Evolutionary conservation across 2,329 filamentous ascomycete species (phyloP).

Genomic region (Ilyonectria sp.): DNA sequence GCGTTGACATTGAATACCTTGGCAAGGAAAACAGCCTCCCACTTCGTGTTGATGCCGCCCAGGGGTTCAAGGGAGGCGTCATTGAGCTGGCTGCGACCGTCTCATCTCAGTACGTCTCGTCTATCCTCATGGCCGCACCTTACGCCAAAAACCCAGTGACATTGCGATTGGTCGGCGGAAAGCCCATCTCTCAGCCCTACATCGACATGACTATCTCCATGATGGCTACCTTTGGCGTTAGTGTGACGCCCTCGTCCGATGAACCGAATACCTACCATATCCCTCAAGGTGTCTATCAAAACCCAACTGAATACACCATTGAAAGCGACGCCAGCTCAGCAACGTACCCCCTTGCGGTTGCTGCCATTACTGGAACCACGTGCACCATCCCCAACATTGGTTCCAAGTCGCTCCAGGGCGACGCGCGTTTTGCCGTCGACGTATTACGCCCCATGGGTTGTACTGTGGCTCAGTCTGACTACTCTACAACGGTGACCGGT

Average conservation of each 20-base stretch:
- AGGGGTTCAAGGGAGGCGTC: constrained; percentile 86
- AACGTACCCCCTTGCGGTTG: constrained; percentile 94
- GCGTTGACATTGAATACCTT: constrained; percentile 88
- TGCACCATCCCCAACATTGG: constrained; percentile 98
- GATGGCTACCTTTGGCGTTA: constrained; percentile 93
- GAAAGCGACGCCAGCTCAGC: constrained; percentile 99
- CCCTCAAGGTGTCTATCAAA: constrained; percentile 85
- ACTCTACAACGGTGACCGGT: constrained; percentile 93
- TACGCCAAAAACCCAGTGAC: constrained; percentile 97
- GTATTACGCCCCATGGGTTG: constrained; percentile 96
- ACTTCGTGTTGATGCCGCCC: constrained; percentile 84
- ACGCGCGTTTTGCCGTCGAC: constrained; percentile 93
- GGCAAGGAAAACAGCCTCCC: constrained; percentile 89
- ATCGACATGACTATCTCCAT: constrained; percentile 99
- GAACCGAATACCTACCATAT: constrained; percentile 96
- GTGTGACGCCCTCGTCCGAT: constrained; percentile 81
- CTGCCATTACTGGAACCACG: constrained; percentile 94
- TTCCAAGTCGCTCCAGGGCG: constrained; percentile 90
- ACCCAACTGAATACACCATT: constrained; percentile 88
- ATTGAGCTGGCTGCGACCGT: constrained; percentile 96
- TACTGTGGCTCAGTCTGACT: constrained; percentile 84
- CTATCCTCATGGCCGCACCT: constrained; percentile 94
- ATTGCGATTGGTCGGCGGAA: constrained; percentile 91
- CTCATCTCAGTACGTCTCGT: constrained; percentile 99
- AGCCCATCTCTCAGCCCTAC: constrained; percentile 96